These are phyloP conservation scores for Euryodendron excelsum DNA, from an alignment of 148 eudicot species.

Conservation along the genomic window DNA sequence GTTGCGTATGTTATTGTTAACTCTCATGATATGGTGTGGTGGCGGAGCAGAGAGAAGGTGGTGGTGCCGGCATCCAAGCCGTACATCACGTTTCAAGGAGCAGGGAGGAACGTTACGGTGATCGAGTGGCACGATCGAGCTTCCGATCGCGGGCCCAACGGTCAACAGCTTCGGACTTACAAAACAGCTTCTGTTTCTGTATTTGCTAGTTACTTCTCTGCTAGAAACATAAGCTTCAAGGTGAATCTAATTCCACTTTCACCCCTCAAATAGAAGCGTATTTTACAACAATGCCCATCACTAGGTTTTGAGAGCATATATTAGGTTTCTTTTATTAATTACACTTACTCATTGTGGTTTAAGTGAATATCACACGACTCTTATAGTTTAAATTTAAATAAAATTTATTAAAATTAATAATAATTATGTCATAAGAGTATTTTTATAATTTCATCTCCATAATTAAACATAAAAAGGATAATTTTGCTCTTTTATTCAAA, in stretches of 20 bases:
- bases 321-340: too few species aligned
- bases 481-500: too few species aligned
- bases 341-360: too few species aligned
- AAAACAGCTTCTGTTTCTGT: conserved; percentile 89
- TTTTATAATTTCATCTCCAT: too few species aligned
- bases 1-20: background rate
- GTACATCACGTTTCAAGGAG: conserved; percentile 85
- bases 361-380: too few species aligned
- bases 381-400: too few species aligned
- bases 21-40: background rate
- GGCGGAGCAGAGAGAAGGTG: conserved; percentile 76
- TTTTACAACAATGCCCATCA: too few species aligned
- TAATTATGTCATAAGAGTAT: too few species aligned
- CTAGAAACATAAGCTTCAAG: conserved; percentile 92
- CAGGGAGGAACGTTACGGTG: conserved; percentile 66
- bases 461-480: too few species aligned
- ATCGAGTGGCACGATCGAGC: conserved; percentile 98
- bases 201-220: conserved; percentile 68
- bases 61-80: conserved; percentile 75
- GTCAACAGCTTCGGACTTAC: conserved; percentile 90
- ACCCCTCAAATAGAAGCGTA: too few species aligned
- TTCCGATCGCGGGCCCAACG: conserved; percentile 69
- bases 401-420: too few species aligned
- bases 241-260: conserved; percentile 25
- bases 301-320: too few species aligned